A percentile compares a stretch with the other conserved stretches of the same genome.
phyloP scores from a whole-genome alignment of 2,329 filamentous ascomycete species.

The Aspergillus chevalieri region DNA sequence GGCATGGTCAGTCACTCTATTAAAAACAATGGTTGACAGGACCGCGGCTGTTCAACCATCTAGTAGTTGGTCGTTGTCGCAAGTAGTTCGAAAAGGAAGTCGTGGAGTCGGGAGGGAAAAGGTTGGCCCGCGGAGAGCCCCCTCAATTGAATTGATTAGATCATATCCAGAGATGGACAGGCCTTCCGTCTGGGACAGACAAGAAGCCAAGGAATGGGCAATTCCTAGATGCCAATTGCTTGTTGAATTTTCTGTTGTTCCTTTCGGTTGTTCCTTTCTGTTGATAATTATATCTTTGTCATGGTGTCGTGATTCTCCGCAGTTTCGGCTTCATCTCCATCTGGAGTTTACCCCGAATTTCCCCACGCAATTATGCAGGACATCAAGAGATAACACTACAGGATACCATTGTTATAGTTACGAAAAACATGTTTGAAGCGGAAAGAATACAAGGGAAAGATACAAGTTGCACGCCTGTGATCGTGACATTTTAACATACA shows the following conservation, averaged over 20 bases:
- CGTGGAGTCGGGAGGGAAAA: background rate
- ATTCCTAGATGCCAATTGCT: background rate
- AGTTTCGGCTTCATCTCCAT: background rate
- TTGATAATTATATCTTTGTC: too few species aligned
- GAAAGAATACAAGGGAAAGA: background rate
- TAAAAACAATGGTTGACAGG: background rate
- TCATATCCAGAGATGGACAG: background rate
- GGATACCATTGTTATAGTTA: too few species aligned
- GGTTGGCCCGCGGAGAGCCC: background rate
- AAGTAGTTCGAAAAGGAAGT: background rate
- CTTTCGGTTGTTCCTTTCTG: background rate
- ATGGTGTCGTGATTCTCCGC: background rate
- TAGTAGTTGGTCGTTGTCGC: background rate
- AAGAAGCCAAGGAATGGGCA: background rate
- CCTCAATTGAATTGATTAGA: background rate
- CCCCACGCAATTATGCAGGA: background rate
- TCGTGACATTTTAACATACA: background rate
- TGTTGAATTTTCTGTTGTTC: background rate
- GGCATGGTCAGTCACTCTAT: slow-evolving; percentile 10
- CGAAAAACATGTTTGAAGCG: background rate
- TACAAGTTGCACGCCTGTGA: background rate
- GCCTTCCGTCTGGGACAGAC: background rate
- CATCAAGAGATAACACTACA: too few species aligned
- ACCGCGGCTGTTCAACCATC: background rate
- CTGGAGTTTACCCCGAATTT: background rate